Evolutionary conservation across 2,329 filamentous ascomycete species (phyloP).

Genomic region (Orbilia blumenaviensis): DNA sequence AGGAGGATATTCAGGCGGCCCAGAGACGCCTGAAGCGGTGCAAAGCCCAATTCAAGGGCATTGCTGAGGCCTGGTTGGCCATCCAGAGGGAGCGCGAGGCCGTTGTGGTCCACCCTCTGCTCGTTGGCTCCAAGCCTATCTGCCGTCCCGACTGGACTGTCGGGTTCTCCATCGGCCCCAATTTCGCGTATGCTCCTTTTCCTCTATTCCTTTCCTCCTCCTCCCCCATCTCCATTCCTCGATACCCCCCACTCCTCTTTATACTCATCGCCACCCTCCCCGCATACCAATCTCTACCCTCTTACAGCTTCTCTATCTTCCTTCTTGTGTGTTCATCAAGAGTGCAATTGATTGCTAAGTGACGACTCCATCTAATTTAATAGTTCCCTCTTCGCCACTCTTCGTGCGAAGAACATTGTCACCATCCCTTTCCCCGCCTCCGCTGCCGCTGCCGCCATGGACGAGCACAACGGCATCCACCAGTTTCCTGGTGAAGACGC

Average conservation of each 20-base stretch:
- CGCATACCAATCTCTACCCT: not conserved
- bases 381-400: not conserved
- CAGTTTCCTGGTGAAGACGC: constrained; percentile 17
- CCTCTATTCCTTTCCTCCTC: not conserved
- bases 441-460: not conserved
- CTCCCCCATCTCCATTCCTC: too few relatives aligned
- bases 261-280: too few relatives aligned
- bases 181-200: not conserved
- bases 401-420: too few relatives aligned
- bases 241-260: not conserved
- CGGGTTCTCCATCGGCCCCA: too few relatives aligned
- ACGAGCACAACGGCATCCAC: constrained; percentile 3
- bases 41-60: not conserved
- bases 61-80: not conserved
- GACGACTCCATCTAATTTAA: too few relatives aligned
- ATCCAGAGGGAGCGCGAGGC: not conserved
- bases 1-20: too few relatives aligned
- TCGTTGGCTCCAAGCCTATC: not conserved
- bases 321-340: too few relatives aligned
- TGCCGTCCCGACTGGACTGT: too few relatives aligned
- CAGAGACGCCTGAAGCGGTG: not conserved
- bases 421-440: too few relatives aligned
- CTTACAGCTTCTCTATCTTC: too few relatives aligned
- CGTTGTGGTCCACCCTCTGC: not conserved
- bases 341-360: too few relatives aligned